phyloP scores from a whole-genome alignment of 305 asterid species.

The Rubia balearica region DNA sequence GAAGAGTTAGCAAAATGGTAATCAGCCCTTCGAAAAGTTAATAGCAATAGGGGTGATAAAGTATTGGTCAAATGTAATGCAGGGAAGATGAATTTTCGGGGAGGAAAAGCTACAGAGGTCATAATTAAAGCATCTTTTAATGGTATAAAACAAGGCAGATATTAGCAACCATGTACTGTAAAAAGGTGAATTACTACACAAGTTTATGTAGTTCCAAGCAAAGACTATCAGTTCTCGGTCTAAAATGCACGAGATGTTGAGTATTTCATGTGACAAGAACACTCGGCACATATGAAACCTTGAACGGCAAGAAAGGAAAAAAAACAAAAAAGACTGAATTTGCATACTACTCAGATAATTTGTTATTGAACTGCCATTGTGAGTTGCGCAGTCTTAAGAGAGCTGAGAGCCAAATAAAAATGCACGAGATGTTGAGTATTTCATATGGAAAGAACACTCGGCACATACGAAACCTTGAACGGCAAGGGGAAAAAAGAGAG shows the following conservation, averaged over 20 bases:
- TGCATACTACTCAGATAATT: neutral
- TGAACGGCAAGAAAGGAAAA: neutral
- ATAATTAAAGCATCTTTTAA: neutral
- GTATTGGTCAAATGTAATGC: neutral
- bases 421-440: neutral
- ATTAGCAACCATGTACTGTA: neutral
- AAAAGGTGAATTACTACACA: neutral
- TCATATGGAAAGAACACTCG: neutral
- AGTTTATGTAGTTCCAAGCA: neutral
- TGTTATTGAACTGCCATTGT: no score
- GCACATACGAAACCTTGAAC: neutral
- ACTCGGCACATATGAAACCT: neutral
- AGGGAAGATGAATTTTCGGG: neutral
- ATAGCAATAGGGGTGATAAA: neutral
- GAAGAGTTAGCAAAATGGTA: constrained; percentile 12
- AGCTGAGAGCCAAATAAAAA: no score
- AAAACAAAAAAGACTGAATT: neutral
- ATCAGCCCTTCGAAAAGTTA: neutral
- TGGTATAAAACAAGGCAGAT: neutral
- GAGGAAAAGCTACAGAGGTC: neutral
- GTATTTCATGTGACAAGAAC: neutral
- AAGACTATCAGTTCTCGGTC: neutral
- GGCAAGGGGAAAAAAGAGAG: neutral
- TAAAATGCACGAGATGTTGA: neutral
- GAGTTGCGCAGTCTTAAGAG: no score